phyloP scores from a whole-genome alignment of 1,284 basidiomycete genomes.

The Ustilago loliicola region DNA sequence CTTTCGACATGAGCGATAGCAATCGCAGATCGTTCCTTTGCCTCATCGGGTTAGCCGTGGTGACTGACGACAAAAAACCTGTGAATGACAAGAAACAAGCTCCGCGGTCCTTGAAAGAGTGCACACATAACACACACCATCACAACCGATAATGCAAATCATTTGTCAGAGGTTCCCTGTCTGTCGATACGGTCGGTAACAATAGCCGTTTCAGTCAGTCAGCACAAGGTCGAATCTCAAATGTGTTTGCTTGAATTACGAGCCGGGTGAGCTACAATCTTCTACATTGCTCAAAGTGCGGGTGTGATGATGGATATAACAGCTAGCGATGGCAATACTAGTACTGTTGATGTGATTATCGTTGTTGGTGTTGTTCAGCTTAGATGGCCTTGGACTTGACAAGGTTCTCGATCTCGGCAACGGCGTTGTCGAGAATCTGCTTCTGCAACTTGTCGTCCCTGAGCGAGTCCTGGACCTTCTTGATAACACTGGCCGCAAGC shows the following conservation, averaged over 20 bases:
- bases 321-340: neutral
- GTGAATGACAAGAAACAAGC: neutral
- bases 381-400: constrained; percentile 71
- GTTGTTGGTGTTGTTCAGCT: constrained; percentile 10
- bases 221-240: neutral
- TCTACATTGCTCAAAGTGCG: constrained; percentile 14
- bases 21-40: neutral
- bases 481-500: constrained; percentile 87
- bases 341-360: neutral
- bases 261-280: constrained; percentile 6
- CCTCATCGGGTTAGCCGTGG: neutral
- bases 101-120: too few species aligned
- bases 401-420: constrained; percentile 85
- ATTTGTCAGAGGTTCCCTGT: too few species aligned
- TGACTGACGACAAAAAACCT: neutral
- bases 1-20: neutral
- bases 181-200: too few species aligned
- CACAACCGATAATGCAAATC: too few species aligned
- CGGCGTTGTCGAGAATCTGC: constrained; percentile 86
- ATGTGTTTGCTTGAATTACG: constrained; percentile 26
- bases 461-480: constrained; percentile 84
- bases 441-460: constrained; percentile 93
- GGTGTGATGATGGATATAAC: neutral
- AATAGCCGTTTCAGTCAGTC: too few species aligned
- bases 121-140: too few species aligned